Base-by-base conservation (phyloP, 345 rosid genomes). In the Salix arbutifolia region DNA sequence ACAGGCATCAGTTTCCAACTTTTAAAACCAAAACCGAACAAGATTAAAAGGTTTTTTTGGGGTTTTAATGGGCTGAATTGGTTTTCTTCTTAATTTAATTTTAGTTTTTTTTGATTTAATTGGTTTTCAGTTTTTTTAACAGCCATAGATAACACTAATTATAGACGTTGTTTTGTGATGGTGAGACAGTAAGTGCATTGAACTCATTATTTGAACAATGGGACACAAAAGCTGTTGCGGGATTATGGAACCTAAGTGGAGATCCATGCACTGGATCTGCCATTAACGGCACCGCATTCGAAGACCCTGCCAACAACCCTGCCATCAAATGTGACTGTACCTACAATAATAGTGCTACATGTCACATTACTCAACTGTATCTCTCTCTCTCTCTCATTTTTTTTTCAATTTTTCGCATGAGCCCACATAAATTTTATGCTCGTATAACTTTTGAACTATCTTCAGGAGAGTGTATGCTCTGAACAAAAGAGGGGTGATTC, bases 221-320 rank as follows among this genome's bases (percentile, higher is more conserved):
- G 88, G 68, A 48, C 60, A 18, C 56, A 17, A 16, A 23, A 21
- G 78, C 88, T 2, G 50, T 16, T 33, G 37, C 37, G 17, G 77
- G 10, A 18, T n/a, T 70, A 21, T 83, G 86, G 88, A 86, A 83
- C 35, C 71, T 77, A 70, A 86, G 85, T 33, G 93, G 93, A 70
- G 87, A 90, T 31, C 85, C 82, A 2, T 90, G 93, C 84, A 84
- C 78, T 67, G 94, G 88, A 52, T 31, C 61, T 5, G 86, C 86
- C 67, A 26, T 81, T 6, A 70, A 70, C 42, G 23, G 0, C 6
- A 66, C 85, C 13, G 65, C 23, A 0, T 62, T 86, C 28, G 79
- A 82, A 26, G 66, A 33, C 60, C 13, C 65, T 4, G 2, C 3
- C 4, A 61, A 76, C 67, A 73, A 81, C 50, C 88, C 82, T 14